Evolutionary conservation across 345 rosid genomes (phyloP), one percentile per base, ranked within the genome.

Genomic region (Syzygium oleosum): DNA sequence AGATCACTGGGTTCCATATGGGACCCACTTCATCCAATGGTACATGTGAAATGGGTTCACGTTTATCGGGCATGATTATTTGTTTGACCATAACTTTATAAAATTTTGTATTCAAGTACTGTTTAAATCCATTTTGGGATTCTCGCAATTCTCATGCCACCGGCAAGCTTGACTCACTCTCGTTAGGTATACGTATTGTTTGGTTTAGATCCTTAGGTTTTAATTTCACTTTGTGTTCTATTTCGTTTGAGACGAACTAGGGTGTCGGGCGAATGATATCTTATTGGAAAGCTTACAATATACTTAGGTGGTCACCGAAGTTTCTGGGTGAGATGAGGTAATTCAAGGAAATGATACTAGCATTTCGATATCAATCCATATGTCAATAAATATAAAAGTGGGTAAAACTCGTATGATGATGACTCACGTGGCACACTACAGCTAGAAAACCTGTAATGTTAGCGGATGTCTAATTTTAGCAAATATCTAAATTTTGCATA

Each of bases 351-450:
- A 61, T n/a, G 38, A 61, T 0, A 2, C 0, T n/a, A 13, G 9
- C 17, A n/a, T 61, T 61, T 61, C 34, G 27, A 13, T n/a, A 2
- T n/a, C 73, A 5, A 61, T 61, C 4, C n/a, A 61, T 61, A 1
- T n/a, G 1, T 61, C 34, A n/a, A 3, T n/a, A 29, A 2, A 13
- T n/a, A 61, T n/a, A n/a, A n/a, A 61, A 5, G 31, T n/a, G 73
- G 34, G 73, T 0, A 15, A 61, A 61, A n/a, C 19, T 13, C 1
- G 17, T 16, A 59, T 3, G 1, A 61, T 61, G 73, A 61, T n/a
- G 16, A 61, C 9, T n/a, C 73, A 27, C 34, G 1, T 5, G 2
- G 1, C 68, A 0, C 73, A 27, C 6, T 0, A n/a, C 19, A 13
- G 17, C n/a, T 61, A 27, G 73, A 4, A 61, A 61, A 13, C 73